These are phyloP conservation scores for Turnera subulata DNA, from an alignment of 345 rosid species.

Conservation along the genomic window DNA sequence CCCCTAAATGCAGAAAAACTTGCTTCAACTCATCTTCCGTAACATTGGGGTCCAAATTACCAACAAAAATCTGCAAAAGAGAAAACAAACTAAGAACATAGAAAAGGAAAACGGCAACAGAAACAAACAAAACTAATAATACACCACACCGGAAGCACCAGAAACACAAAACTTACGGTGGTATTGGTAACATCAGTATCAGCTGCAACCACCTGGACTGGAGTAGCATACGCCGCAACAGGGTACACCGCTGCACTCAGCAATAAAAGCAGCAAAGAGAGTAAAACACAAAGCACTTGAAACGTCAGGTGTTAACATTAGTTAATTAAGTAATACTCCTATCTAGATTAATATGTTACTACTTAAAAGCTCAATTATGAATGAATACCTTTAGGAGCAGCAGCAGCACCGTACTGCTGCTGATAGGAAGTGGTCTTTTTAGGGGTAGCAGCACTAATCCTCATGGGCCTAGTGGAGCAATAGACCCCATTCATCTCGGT, in stretches of 20 bases:
- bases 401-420: constrained; percentile 52
- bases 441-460: constrained; percentile 89
- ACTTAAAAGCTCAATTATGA: not conserved
- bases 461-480: constrained; percentile 93
- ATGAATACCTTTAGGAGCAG: constrained; percentile 47
- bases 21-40: constrained; percentile 86
- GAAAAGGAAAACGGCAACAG: too few species aligned
- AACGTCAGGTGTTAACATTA: too few species aligned
- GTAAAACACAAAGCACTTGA: constrained; percentile 5
- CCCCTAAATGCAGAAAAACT: constrained; percentile 67
- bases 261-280: not conserved
- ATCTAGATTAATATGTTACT: too few species aligned
- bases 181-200: constrained; percentile 75
- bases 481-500: constrained; percentile 87
- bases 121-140: too few species aligned
- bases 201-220: constrained; percentile 54
- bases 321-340: too few species aligned
- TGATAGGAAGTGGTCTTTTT: constrained; percentile 61
- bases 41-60: constrained; percentile 78
- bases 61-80: constrained; percentile 56
- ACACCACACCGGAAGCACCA: constrained; percentile 3
- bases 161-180: constrained; percentile 49
- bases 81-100: constrained; percentile 17
- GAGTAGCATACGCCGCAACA: constrained; percentile 54
- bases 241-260: constrained; percentile 57